Conservation (phyloP, 805 yeast species). For the Saccharomycopsis oosterbeekiorum region DNA sequence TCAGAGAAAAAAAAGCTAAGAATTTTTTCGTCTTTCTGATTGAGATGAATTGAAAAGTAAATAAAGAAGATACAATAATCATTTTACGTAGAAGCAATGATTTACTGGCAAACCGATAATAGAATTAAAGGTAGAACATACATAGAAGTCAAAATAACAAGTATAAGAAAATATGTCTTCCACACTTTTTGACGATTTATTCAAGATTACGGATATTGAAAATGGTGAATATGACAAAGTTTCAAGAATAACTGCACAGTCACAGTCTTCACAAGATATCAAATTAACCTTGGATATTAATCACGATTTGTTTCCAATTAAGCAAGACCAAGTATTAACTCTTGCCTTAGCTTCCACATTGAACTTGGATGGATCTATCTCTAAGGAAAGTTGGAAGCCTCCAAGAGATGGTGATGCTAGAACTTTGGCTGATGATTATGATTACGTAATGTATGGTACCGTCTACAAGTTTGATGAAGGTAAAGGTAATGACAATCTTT, state of each 20-base stretch:
- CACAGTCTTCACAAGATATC: constrained; percentile 57
- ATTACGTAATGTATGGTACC: constrained; percentile 96
- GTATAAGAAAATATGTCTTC: constrained; percentile 37
- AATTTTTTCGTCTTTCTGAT: not conserved
- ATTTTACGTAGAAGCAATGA: not conserved
- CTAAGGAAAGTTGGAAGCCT: constrained; percentile 27
- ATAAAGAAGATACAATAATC: not conserved
- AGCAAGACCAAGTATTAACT: constrained; percentile 66
- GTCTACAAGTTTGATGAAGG: constrained; percentile 94
- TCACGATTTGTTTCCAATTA: constrained; percentile 83
- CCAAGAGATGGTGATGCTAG: constrained; percentile 69
- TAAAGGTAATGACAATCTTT: constrained; percentile 44
- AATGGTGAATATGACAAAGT: constrained; percentile 88
- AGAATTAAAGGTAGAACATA: not conserved
- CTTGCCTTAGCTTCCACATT: constrained; percentile 77
- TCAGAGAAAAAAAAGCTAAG: not conserved
- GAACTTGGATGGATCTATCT: constrained; percentile 37
- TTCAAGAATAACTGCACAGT: constrained; percentile 73
- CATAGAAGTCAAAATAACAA: not conserved
- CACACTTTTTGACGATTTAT: constrained; percentile 88
- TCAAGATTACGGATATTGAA: constrained; percentile 76
- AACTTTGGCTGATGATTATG: constrained; percentile 91
- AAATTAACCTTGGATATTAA: constrained; percentile 83
- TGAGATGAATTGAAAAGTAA: not conserved
- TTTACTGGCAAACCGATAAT: not conserved